Evolutionary conservation across 352 stramenopile species (phyloP).

Genomic region (Globisporangium irregulare): DNA sequence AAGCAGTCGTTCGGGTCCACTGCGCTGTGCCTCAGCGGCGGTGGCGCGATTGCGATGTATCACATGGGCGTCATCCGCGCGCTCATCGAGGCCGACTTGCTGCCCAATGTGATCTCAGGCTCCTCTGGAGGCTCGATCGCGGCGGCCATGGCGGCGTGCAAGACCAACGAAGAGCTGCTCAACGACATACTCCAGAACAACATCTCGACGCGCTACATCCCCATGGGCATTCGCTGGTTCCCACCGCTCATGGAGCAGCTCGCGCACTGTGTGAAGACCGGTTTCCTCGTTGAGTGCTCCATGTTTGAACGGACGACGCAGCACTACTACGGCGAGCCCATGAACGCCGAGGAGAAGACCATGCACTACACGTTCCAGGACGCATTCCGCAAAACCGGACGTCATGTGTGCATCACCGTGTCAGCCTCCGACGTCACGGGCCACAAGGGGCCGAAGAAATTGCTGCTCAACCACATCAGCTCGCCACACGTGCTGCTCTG

Average conservation of each 20-base stretch:
- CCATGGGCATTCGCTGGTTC: conserved; percentile 70
- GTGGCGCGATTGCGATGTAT: conserved; percentile 93
- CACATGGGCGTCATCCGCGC: conserved; percentile 92
- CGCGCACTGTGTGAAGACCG: conserved; percentile 83
- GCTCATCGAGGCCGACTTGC: conserved; percentile 79
- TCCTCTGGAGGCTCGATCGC: conserved; percentile 91
- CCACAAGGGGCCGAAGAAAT: conserved; percentile 73
- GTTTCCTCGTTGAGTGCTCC: conserved; percentile 86
- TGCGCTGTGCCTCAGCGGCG: conserved; percentile 90
- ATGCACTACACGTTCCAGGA: conserved; percentile 93
- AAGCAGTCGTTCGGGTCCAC: conserved; percentile 88
- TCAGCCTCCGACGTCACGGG: conserved; percentile 87
- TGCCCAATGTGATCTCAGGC: conserved; percentile 92
- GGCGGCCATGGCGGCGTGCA: conserved; percentile 83
- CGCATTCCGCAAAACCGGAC: conserved; percentile 89
- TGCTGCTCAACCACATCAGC: conserved; percentile 93
- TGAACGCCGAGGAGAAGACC: conserved; percentile 37
- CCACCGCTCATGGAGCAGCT: conserved; percentile 82
- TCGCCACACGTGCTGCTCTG: conserved; percentile 91
- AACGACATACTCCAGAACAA: conserved; percentile 45
- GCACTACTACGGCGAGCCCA: conserved; percentile 88
- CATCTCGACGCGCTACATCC: conserved; percentile 58
- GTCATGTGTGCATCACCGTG: conserved; percentile 94
- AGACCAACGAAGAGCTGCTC: conserved; percentile 79
- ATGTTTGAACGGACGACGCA: conserved; percentile 83